Evolutionary conservation across 805 yeast species (phyloP).

Genomic region (Cyberlindnera saturnus): DNA sequence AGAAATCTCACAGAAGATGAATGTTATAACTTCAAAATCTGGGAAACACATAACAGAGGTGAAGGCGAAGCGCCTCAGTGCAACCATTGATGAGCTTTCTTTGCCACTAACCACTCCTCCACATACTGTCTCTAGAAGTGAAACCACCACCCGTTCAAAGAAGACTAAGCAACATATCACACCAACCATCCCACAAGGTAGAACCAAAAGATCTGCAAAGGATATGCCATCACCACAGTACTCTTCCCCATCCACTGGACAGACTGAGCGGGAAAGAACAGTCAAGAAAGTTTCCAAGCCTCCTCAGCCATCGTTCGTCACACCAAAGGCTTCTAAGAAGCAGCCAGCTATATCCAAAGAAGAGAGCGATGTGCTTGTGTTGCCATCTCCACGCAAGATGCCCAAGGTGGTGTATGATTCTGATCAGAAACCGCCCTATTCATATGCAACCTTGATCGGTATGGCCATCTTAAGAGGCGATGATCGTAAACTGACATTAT

Average conservation of each 20-base stretch:
- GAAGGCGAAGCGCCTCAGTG: conserved; percentile 7
- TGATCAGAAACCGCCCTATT: conserved; percentile 75
- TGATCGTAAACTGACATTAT: conserved; percentile 59
- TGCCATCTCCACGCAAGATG: conserved; percentile 22
- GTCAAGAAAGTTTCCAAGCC: conserved; percentile 14
- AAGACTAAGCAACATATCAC: conserved; percentile 19
- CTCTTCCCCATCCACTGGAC: conserved; percentile 18
- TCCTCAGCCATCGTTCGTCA: conserved; percentile 19
- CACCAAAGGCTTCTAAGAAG: conserved; percentile 14
- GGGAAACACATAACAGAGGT: neutral
- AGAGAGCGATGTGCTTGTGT: conserved; percentile 6
- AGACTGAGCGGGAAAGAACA: neutral
- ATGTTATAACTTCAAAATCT: neutral
- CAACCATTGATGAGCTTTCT: conserved; percentile 8
- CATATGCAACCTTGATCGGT: conserved; percentile 90
- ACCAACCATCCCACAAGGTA: conserved; percentile 18
- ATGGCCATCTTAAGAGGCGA: conserved; percentile 87
- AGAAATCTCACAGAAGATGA: neutral
- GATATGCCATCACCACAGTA: conserved; percentile 24
- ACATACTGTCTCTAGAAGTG: conserved; percentile 20
- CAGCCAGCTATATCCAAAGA: conserved; percentile 4
- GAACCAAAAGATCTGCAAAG: conserved; percentile 14
- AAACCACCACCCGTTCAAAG: conserved; percentile 2
- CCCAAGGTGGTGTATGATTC: conserved; percentile 18
- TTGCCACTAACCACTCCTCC: conserved; percentile 25